Evolutionary conservation across 2,329 filamentous ascomycete genomes (phyloP).

Genomic region (Trichoderma sp.): DNA sequence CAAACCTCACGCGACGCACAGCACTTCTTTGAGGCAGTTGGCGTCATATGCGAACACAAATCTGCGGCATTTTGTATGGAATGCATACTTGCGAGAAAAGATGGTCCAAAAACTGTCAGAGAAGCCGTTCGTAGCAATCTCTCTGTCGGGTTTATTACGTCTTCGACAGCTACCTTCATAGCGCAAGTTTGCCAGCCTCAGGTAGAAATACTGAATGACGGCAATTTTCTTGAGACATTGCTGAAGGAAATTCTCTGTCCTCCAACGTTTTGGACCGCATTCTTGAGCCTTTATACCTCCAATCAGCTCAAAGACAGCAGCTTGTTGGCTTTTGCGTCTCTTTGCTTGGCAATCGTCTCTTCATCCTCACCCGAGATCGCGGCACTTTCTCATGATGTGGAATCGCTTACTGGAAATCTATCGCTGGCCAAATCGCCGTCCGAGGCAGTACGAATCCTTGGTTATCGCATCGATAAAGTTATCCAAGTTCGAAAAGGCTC

Average conservation of each 20-base stretch:
- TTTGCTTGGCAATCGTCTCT: conserved; percentile 27
- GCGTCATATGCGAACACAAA: conserved; percentile 20
- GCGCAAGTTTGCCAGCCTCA: conserved; percentile 10
- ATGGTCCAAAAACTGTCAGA: conserved; percentile 21
- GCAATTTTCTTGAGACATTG: conserved; percentile 23
- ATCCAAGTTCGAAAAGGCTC: conserved; percentile 36
- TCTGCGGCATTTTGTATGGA: conserved; percentile 23
- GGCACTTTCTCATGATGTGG: conserved; percentile 28
- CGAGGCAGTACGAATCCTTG: conserved; percentile 32
- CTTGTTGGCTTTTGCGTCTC: conserved; percentile 26
- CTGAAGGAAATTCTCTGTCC: conserved; percentile 24
- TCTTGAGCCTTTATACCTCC: conserved; percentile 4
- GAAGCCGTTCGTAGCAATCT: conserved; percentile 26
- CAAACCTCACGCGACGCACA: conserved; percentile 25
- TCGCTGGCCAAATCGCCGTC: conserved; percentile 33
- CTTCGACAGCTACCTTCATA: conserved; percentile 16
- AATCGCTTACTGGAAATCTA: conserved; percentile 31
- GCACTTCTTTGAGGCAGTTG: conserved; percentile 27
- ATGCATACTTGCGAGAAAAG: conserved; percentile 18
- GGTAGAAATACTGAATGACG: conserved; percentile 25
- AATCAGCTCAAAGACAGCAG: neutral
- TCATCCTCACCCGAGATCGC: neutral
- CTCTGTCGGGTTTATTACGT: neutral
- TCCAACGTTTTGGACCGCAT: conserved; percentile 25
- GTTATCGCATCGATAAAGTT: conserved; percentile 44